Base-by-base conservation (phyloP, 2,329 filamentous ascomycete species). In the Sarocladium brachiariae region DNA sequence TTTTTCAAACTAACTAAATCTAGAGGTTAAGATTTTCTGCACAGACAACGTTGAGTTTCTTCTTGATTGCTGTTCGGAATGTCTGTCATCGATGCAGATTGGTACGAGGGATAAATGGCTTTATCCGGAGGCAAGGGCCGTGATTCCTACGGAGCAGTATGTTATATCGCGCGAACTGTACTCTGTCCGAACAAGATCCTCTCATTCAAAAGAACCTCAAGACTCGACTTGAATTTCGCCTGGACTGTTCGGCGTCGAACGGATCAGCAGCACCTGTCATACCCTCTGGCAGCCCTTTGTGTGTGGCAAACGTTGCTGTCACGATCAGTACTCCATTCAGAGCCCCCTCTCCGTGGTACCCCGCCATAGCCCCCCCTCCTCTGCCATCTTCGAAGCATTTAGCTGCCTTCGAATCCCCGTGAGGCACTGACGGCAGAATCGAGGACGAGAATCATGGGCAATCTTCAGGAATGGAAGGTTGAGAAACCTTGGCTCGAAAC, bases 401-500 rank as follows among this genome's bases (percentile, higher is more conserved):
- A 48, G 39, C 11, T 25, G n/a, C 39, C 21, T n/a, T 24, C 39
- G 5, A 7, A 25, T n/a, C 39, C 3, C 13, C 10, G 14, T 25
- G 10, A 14, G 21, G 19, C 21, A 24, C n/a, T 25, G n/a, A 38
- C 24, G 14, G 23, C 16, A 45, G 21, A 46, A 21, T 8, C 30
- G 16, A 16, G 13, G 11, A n/a, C 21, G 27, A 53, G 34, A 58
- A 54, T 51, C 47, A 70, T 71, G 65, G 58, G 68, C 47, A 54
- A 59, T 18, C 57, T 75, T 24, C 70, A 79, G 56, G 65, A 70
- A 53, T 81, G 77, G 78, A 69, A 68, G 51, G 72, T 75, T 55
- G 69, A 63, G 39, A 63, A 74, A 65, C 76, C 77, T 6, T 81
- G 77, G 68, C 73, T 91, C 54, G 61, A 68, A 30, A 71, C 83